Evolutionary conservation across 805 yeast genomes (phyloP), one percentile per base, ranked within the genome.

Genomic region (Tetrapisispora nanseiensis): DNA sequence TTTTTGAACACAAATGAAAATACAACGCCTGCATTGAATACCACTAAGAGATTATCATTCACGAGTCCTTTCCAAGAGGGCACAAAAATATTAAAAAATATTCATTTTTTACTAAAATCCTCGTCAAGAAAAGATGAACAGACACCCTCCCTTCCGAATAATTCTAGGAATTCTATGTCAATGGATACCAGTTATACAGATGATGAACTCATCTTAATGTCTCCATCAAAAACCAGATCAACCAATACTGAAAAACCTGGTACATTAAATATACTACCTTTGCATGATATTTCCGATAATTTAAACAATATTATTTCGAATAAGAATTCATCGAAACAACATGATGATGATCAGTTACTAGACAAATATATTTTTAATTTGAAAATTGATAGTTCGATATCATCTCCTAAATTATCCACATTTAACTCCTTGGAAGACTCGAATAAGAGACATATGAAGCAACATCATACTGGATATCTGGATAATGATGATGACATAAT

Each of bases 41-140:
- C 19, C 9, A 4, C 49, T 26, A 43, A 42, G n/a, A 49, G 43
- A 35, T 45, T 51, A 42, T 42, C 54, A 2, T 32, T 54, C 33
- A 48, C 51, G 2, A 49, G 51, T 33, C 45, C 52, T 10, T 53
- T 56, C 32, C 42, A 52, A 32, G 52, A 52, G n/a, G 49, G 50
- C 21, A 41, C 47, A n/a, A 47, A 46, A 26, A 40, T 56, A 18
- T 46, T 56, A 31, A 54, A 46, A 34, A 56, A 51, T 32, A 46
- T 56, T 23, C 58, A 54, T 29, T 40, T 53, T 10, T 40, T 54
- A 21, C 45, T 54, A 18, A 52, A 44, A 31, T 46, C 55, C 2
- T 44, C 46, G 35, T 45, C 44, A 31, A 48, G 27, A 24, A 35
- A 37, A n/a, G 22, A 31, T 24, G 28, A 15, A 23, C 29, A n/a